These are phyloP conservation scores for Naganishia vishniacii DNA, from an alignment of 768 basidiomycete genomes.

Conservation along the genomic window DNA sequence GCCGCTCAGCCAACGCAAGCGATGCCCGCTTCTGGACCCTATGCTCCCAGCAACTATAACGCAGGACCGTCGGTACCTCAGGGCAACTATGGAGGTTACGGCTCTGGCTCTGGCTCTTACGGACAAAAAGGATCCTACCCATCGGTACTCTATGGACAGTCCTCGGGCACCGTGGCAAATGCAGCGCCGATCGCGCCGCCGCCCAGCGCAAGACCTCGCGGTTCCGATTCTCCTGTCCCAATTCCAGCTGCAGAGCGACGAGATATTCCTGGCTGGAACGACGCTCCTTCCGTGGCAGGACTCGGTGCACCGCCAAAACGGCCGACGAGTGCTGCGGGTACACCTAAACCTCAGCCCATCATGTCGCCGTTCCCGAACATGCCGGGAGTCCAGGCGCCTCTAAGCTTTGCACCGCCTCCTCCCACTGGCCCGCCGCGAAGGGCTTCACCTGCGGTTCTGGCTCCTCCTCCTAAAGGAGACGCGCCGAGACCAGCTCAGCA, in stretches of 20 bases:
- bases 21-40: constrained; percentile 27
- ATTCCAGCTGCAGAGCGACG: constrained; percentile 61
- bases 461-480: constrained; percentile 42
- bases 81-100: constrained; percentile 25
- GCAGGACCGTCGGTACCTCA: constrained; percentile 37
- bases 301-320: constrained; percentile 46
- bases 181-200: constrained; percentile 48
- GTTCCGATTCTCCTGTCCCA: constrained; percentile 48
- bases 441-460: constrained; percentile 36
- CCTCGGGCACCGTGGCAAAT: constrained; percentile 33
- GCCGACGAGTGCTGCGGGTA: constrained; percentile 55
- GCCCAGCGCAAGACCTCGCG: constrained; percentile 39
- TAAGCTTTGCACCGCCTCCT: constrained; percentile 7
- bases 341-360: constrained; percentile 65
- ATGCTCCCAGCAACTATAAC: constrained; percentile 27
- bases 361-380: constrained; percentile 81
- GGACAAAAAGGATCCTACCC: constrained; percentile 16
- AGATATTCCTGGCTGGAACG: constrained; percentile 80
- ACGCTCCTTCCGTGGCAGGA: constrained; percentile 59
- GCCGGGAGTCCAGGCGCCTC: constrained; percentile 24
- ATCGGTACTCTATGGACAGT: constrained; percentile 26
- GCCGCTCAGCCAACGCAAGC: constrained; percentile 1
- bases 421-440: constrained; percentile 31
- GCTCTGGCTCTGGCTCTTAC: not conserved
- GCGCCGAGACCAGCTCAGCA: constrained; percentile 23